Evolutionary conservation across 164 flowering plant species (phyloP).

Genomic region (Stephania yunnanensis): DNA sequence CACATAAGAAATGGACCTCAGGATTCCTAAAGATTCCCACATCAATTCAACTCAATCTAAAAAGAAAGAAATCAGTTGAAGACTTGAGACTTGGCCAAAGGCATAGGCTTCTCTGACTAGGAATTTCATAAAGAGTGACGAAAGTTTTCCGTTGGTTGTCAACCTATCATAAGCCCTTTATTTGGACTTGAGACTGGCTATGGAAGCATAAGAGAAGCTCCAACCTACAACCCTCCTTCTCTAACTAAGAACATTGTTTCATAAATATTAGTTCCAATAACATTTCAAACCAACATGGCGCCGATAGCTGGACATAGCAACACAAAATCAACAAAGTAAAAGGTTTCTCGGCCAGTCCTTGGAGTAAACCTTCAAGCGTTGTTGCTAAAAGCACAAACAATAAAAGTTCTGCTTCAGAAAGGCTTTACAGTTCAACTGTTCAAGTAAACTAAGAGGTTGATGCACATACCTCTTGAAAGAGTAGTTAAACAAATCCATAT

Average conservation of each 20-base stretch:
- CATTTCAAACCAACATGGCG: background rate
- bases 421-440: background rate
- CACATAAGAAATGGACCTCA: background rate
- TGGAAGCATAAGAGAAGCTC: too few species aligned
- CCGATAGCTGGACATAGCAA: background rate
- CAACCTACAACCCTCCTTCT: too few species aligned
- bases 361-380: background rate
- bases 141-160: too few species aligned
- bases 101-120: background rate
- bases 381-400: background rate
- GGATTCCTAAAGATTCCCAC: background rate
- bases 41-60: background rate
- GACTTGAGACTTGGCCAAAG: background rate
- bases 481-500: constrained; percentile 84
- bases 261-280: background rate
- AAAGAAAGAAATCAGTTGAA: background rate
- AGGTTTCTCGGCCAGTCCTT: background rate
- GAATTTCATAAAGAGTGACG: background rate
- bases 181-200: too few species aligned
- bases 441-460: background rate
- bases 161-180: too few species aligned
- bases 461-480: constrained; percentile 69
- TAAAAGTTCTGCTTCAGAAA: too few species aligned
- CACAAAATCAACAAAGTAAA: background rate
- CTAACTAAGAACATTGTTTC: background rate